phyloP scores from a whole-genome alignment of 2,329 filamentous ascomycete species.

The Beauveria sp. region DNA sequence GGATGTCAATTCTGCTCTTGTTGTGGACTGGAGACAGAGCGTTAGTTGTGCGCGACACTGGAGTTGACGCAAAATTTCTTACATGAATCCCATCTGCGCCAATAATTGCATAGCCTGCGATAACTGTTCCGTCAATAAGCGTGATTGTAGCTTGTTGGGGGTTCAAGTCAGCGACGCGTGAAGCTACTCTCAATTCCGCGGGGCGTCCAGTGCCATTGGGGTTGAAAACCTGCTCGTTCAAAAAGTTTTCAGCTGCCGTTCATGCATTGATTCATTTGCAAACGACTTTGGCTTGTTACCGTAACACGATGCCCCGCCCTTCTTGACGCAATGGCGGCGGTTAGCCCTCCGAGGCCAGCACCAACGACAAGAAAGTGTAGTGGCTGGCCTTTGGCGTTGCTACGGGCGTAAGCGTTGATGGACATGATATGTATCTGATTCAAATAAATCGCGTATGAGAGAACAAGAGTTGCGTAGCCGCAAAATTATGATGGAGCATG shows the following conservation, averaged over 20 bases:
- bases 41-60: not conserved
- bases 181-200: not conserved
- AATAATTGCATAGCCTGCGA: not conserved
- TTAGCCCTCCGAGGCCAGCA: slow-evolving; percentile 45
- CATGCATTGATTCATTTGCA: not conserved
- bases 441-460: not conserved
- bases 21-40: not conserved
- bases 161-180: not conserved
- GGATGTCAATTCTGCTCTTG: not conserved
- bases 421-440: not conserved
- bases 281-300: not conserved
- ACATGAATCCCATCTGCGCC: not conserved
- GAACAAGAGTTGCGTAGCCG: not conserved
- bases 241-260: not conserved
- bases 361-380: slow-evolving; percentile 21
- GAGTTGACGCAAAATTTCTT: not conserved
- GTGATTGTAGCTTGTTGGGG: not conserved
- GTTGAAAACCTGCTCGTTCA: slow-evolving; percentile 38
- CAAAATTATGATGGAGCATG: not conserved
- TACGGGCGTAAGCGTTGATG: not conserved
- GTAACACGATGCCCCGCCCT: slow-evolving; percentile 42
- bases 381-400: not conserved
- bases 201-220: not conserved
- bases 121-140: not conserved
- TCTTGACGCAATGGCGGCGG: slow-evolving; percentile 44